These are phyloP conservation scores for Diaporthe amygdali DNA, from an alignment of 2,329 filamentous ascomycete species.

Conservation along the genomic window DNA sequence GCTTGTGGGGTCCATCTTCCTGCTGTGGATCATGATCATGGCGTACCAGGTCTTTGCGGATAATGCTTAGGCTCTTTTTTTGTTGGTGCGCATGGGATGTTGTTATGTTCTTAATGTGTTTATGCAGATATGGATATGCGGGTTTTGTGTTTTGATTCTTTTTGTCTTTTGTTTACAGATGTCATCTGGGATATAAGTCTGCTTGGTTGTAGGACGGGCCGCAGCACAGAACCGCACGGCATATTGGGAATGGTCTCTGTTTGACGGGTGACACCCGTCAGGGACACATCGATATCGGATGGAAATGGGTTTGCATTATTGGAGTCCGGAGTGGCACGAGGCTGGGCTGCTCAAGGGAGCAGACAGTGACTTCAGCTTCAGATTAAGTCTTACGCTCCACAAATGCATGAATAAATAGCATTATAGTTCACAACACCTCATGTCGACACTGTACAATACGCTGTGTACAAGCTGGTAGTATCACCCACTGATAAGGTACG, in stretches of 20 bases:
- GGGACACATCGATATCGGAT: background rate
- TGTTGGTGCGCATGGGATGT: constrained; percentile 3
- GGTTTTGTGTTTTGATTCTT: background rate
- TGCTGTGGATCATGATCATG: constrained; percentile 74
- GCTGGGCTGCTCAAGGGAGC: background rate
- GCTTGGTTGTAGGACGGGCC: background rate
- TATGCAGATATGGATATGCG: background rate
- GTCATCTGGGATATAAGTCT: background rate
- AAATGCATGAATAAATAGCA: background rate
- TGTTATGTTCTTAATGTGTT: background rate
- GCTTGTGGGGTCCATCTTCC: constrained; percentile 62
- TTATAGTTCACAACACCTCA: too few species aligned
- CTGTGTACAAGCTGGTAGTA: too few species aligned
- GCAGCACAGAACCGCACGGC: background rate
- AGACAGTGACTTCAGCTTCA: background rate
- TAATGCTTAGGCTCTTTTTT: constrained; percentile 31
- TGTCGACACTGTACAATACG: too few species aligned
- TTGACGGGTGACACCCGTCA: background rate
- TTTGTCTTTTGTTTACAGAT: background rate
- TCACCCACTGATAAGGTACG: too few species aligned
- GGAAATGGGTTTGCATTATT: background rate
- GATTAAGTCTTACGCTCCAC: background rate
- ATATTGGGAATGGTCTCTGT: background rate
- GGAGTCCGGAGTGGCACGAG: background rate
- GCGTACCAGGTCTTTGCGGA: constrained; percentile 66